Base-by-base conservation (phyloP, 129 eudicot genomes). In the Solidago caesia region DNA sequence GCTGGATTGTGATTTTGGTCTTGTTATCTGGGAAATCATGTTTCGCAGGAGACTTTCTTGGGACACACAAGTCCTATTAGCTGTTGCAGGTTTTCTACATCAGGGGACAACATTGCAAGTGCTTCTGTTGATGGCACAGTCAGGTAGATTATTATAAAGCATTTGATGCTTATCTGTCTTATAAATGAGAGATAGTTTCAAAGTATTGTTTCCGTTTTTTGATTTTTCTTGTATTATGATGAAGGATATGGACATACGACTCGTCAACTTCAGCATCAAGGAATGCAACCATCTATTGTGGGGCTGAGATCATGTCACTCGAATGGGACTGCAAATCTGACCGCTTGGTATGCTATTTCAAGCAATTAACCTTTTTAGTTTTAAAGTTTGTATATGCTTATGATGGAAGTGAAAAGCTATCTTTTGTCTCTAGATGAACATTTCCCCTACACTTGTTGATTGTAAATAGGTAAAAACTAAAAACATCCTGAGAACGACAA, bases 301-400 rank as follows among this genome's bases (percentile, higher is more conserved):
- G 99, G 67, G 94, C 99, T 13, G 97, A 95, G 89, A 78, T 95
- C 80, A 84, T 82, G 89, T 91, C 99, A 59, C 97, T 95, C 49
- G 99, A 95, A 82, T 95, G 99, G 97, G 99, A 95, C 62, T 95
- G 96, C 85, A 95, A 95, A 86, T 95, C 97, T 73, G 99, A 95
- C 83, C 94, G 99, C 12, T 70, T 95, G 99, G 97, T 95, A 87
- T 56, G 75, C 86, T 48, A 73, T 55, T 42, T 42, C 26, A 45
- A 46, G 8, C 51, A 5, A 29, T 52, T 39, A 11, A 10, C 29
- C 2, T 21, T 58, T 58, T 47, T 16, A 41, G 33, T 60, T 61
- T 29, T 27, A 44, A 9, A 66, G 15, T 16, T 55, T 7, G 11
- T 67, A 43, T 66, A 56, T 12, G 65, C n/a, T 53, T 66, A 42